A percentile compares a stretch with the other conserved stretches of the same genome.
Conservation (phyloP, 2,329 filamentous ascomycete genomes). For the Aschersonia sp. region DNA sequence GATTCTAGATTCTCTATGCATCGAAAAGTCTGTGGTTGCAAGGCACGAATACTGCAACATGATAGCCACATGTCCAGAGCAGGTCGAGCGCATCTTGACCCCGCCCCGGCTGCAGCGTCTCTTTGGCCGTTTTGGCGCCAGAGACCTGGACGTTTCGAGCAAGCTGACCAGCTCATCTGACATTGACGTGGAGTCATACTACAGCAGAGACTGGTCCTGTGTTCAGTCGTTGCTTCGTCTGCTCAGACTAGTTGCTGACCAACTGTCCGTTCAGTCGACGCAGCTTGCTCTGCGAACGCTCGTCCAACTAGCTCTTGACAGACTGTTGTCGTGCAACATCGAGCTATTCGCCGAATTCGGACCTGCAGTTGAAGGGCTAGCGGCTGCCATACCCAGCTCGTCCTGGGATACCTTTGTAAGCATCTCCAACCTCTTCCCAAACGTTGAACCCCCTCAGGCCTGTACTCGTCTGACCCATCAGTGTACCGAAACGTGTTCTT, state of each 20-base stretch:
- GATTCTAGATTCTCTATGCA: slow-evolving; percentile 45
- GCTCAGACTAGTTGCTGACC: slow-evolving; percentile 20
- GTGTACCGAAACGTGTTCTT: slow-evolving; percentile 34
- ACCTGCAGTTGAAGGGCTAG: slow-evolving; percentile 26
- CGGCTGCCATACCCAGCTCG: slow-evolving; percentile 21
- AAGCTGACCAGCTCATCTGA: slow-evolving; percentile 15
- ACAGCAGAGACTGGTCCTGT: slow-evolving; percentile 29
- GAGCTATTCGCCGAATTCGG: slow-evolving; percentile 26
- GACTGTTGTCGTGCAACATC: slow-evolving; percentile 27
- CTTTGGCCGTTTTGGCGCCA: slow-evolving; percentile 44
- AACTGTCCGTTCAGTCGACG: slow-evolving; percentile 18
- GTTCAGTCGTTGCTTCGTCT: slow-evolving; percentile 29
- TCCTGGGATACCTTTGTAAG: slow-evolving; percentile 29
- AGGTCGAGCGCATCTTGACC: slow-evolving; percentile 29
- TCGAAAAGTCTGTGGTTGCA: slow-evolving; percentile 39
- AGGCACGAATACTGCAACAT: slow-evolving; percentile 47
- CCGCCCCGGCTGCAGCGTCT: slow-evolving; percentile 31
- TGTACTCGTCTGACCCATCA: slow-evolving; percentile 8
- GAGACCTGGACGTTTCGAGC: slow-evolving; percentile 18
- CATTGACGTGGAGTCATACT: slow-evolving; percentile 13
- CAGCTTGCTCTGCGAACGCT: slow-evolving; percentile 30
- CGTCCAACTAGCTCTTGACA: slow-evolving; percentile 41
- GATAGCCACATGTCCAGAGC: slow-evolving; percentile 26
- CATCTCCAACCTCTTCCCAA: too few relatives aligned
- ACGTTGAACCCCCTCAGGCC: too few relatives aligned